Evolutionary conservation across 176 grass and related monocot species (phyloP), one percentile per base, ranked within the genome.

Genomic region (Alopecurus myosuroides): DNA sequence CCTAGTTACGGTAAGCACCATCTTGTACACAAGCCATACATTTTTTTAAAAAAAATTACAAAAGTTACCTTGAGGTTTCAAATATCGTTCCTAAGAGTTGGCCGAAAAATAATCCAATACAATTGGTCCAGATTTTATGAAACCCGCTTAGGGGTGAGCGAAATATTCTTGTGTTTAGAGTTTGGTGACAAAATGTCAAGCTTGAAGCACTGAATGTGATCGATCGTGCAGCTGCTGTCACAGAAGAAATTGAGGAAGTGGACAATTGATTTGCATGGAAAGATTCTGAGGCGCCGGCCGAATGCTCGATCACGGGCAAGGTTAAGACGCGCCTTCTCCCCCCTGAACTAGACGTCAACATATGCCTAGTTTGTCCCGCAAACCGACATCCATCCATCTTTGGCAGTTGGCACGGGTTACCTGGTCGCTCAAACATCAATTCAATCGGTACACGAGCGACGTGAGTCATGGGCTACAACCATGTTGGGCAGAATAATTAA

Each of bases 301-400:
- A 1, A 57, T 57, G 76, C 30, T 65, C 7, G 55, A 60, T 86
- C 85, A 66, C 85, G 78, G 85, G 85, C 56, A 86, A 42, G 18
- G 15, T n/a, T 31, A 53, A 18, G 19, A 17, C 62, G 62, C 6
- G 62, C 4, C 2, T 9, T 31, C 72, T 31, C 29, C 9, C 29
- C 9, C 17, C 45, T 81, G 17, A 29, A 30, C 13, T 31, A 63
- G 53, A 81, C 56, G 26, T 74, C 55, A 78, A 63, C 85, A 31
- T 17, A 3, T 50, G 66, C 42, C 55, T 25, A 18, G 18, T 74
- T 81, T 81, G 85, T 65, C 77, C 56, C 11, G 57, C 78, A 81
- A 75, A 81, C 56, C 78, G 85, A 81, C 85, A 35, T 44, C 66
- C 67, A 9, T 5, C 45, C 56, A 70, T 11, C 5, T 36, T 41